These are phyloP conservation scores for Fusarium beomiforme DNA, from an alignment of 2,329 filamentous ascomycete species.

Conservation along the genomic window DNA sequence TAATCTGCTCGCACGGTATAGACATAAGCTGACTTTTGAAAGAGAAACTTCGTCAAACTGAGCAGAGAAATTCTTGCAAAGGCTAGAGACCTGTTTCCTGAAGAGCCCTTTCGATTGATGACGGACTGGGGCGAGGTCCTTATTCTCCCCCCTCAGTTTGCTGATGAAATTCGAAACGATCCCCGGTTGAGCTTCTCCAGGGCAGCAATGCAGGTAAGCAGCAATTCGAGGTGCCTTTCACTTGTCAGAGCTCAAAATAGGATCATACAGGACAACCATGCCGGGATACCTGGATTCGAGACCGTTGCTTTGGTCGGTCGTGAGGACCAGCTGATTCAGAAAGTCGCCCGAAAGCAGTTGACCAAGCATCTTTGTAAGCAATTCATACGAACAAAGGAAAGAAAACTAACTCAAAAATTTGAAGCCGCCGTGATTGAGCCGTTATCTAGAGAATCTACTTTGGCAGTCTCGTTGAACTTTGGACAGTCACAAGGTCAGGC, in stretches of 20 bases:
- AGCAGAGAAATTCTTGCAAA: background rate
- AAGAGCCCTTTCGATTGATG: background rate
- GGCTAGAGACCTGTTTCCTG: background rate
- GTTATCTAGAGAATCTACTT: background rate
- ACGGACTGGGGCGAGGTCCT: slow-evolving; percentile 3
- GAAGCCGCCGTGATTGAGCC: background rate
- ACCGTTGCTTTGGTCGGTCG: background rate
- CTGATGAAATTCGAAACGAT: slow-evolving; percentile 5
- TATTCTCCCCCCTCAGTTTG: background rate
- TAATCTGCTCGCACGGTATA: background rate
- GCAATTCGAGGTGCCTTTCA: too few relatives aligned
- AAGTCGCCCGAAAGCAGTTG: background rate
- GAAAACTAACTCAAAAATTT: accelerated
- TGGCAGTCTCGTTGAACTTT: background rate
- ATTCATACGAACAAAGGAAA: accelerated
- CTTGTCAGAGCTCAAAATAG: accelerated
- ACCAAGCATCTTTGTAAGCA: background rate
- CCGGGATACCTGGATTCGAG: background rate
- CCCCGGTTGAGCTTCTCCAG: background rate
- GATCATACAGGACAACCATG: background rate
- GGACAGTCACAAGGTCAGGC: background rate
- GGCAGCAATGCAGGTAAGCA: background rate
- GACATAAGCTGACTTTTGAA: background rate
- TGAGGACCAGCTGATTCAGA: background rate
- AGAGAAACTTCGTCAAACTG: background rate